Evolutionary conservation across 352 stramenopile species (phyloP).

Genomic region (Phytopythium vexans): DNA sequence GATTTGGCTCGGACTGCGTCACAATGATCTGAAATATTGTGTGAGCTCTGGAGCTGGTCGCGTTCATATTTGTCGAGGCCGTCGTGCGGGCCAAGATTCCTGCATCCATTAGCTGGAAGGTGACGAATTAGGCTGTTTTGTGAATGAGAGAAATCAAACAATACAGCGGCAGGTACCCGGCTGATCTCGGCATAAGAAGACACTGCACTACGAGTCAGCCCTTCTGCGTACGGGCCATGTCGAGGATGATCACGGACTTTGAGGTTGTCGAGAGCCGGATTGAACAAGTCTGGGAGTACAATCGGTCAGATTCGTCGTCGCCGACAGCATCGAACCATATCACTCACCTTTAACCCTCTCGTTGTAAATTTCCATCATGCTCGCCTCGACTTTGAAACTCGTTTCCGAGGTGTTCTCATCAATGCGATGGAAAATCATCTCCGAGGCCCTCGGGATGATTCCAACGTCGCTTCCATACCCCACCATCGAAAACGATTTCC

Average conservation of each 20-base stretch:
- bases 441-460: constrained; percentile 78
- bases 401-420: constrained; percentile 33
- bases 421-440: constrained; percentile 85
- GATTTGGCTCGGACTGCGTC: constrained; percentile 74
- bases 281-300: constrained; percentile 65
- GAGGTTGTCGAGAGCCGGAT: constrained; percentile 78
- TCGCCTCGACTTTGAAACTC: constrained; percentile 86
- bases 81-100: constrained; percentile 81
- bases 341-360: constrained; percentile 76
- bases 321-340: neutral
- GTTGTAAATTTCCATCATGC: constrained; percentile 91
- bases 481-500: constrained; percentile 88
- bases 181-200: constrained; percentile 83
- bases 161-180: constrained; percentile 20
- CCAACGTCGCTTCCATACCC: constrained; percentile 78
- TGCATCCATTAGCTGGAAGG: constrained; percentile 71
- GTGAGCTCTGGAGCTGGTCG: constrained; percentile 76
- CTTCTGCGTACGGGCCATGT: constrained; percentile 81
- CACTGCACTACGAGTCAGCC: constrained; percentile 74
- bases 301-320: neutral
- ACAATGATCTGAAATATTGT: constrained; percentile 87
- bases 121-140: neutral
- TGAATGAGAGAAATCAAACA: neutral
- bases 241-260: constrained; percentile 86
- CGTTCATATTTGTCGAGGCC: constrained; percentile 87